phyloP scores from a whole-genome alignment of 78 protist species.

The Speleostelium caveatum region DNA sequence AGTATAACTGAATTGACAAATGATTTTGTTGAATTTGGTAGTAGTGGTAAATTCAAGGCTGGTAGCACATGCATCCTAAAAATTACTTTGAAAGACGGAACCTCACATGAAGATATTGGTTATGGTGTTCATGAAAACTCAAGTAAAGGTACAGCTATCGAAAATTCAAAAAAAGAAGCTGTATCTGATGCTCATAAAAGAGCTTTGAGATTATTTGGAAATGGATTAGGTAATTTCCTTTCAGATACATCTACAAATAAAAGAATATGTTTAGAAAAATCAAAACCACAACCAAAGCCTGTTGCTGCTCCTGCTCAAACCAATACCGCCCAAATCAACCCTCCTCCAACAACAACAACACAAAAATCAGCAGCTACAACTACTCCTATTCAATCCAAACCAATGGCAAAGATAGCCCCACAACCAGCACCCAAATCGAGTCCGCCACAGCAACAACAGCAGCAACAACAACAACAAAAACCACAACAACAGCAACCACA shows the following conservation, averaged over 20 bases:
- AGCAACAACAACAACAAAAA: conserved; percentile 14
- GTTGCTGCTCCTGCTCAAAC: neutral
- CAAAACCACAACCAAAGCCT: neutral
- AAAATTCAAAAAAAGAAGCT: conserved; percentile 89
- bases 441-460: neutral
- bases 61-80: conserved; percentile 72
- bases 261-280: neutral
- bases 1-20: conserved; percentile 26
- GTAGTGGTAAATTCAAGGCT: conserved; percentile 10
- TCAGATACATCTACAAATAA: conserved; percentile 67
- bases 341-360: neutral
- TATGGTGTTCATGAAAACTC: conserved; percentile 62
- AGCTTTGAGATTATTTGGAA: conserved; percentile 85
- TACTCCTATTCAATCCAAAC: conserved; percentile 5
- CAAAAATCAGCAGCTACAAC: neutral
- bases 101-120: conserved; percentile 91
- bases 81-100: conserved; percentile 82
- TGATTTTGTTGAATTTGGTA: conserved; percentile 68
- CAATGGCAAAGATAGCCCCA: neutral
- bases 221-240: conserved; percentile 81
- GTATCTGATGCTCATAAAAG: conserved; percentile 90
- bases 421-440: neutral
- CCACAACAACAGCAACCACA: conserved; percentile 1
- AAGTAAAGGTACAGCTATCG: conserved; percentile 80
- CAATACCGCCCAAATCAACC: neutral